Percentiles rank a stretch among this genome's conserved stretches.
Conservation (phyloP, 2,329 filamentous ascomycete genomes). For the Leptosphaerulina australis region DNA sequence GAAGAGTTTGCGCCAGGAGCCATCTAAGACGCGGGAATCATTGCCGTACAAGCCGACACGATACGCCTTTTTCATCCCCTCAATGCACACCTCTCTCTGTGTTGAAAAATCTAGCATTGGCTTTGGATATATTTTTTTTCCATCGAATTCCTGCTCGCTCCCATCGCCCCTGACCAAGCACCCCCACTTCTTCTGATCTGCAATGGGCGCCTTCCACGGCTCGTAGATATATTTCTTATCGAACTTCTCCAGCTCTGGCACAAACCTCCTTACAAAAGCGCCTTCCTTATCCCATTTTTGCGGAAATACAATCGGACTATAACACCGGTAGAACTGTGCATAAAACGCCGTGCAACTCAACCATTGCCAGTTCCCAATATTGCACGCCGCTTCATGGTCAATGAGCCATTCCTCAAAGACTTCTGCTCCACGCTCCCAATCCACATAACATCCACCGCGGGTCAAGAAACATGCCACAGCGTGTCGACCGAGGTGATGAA, state of each 20-base stretch:
- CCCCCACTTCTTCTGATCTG: constrained; percentile 71
- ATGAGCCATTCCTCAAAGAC: constrained; percentile 79
- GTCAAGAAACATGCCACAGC: constrained; percentile 83
- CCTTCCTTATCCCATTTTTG: constrained; percentile 78
- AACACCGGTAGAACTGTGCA: constrained; percentile 72
- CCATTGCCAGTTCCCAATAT: constrained; percentile 81
- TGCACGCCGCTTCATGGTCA: constrained; percentile 76
- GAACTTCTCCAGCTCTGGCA: constrained; percentile 68
- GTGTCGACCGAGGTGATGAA: constrained; percentile 78
- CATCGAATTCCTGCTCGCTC: constrained; percentile 47
- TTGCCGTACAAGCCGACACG: constrained; percentile 68
- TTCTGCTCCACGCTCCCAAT: constrained; percentile 78
- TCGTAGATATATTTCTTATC: constrained; percentile 77
- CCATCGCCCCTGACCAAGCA: constrained; percentile 62
- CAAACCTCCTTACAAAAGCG: constrained; percentile 66
- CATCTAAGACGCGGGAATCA: constrained; percentile 65
- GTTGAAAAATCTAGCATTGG: constrained; percentile 78
- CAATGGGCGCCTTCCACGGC: constrained; percentile 74
- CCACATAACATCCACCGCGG: constrained; percentile 75
- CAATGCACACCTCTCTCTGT: constrained; percentile 66
- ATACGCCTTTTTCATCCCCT: constrained; percentile 74
- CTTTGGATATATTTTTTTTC: constrained; percentile 65
- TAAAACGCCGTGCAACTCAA: constrained; percentile 77
- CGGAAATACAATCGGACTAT: constrained; percentile 72
- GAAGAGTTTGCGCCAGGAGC: constrained; percentile 61